Evolutionary conservation across 2,329 filamentous ascomycete genomes (phyloP).

Genomic region (Colletotrichum spaethianum): DNA sequence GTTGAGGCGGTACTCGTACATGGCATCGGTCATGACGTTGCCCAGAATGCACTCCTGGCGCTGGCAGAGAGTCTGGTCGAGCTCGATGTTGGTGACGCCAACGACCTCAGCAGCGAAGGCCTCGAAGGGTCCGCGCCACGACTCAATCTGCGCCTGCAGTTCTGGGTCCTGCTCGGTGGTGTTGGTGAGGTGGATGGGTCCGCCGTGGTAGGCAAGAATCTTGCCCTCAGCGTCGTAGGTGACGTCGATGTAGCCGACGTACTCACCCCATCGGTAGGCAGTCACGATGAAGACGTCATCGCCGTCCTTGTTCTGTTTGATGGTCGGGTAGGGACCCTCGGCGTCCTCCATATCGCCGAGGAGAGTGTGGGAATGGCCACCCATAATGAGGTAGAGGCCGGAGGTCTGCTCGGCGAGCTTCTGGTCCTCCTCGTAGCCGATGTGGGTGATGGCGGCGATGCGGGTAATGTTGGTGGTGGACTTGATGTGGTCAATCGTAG

Average conservation of each 20-base stretch:
- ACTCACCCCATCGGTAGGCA: slow-evolving; percentile 78
- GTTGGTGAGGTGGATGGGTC: slow-evolving; percentile 75
- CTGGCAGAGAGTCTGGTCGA: slow-evolving; percentile 73
- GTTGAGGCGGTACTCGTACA: slow-evolving; percentile 72
- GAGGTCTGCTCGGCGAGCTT: slow-evolving; percentile 71
- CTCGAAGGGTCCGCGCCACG: slow-evolving; percentile 74
- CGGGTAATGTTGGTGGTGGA: slow-evolving; percentile 73
- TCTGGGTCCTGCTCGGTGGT: slow-evolving; percentile 68
- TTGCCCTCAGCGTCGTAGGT: slow-evolving; percentile 73
- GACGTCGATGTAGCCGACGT: slow-evolving; percentile 77
- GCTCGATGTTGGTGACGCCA: slow-evolving; percentile 66
- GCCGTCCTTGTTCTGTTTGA: slow-evolving; percentile 71
- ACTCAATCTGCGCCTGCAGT: slow-evolving; percentile 70
- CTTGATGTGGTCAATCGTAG: slow-evolving; percentile 73
- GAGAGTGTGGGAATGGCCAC: slow-evolving; percentile 72
- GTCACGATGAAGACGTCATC: slow-evolving; percentile 79
- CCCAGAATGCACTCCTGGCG: slow-evolving; percentile 70
- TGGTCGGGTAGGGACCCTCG: slow-evolving; percentile 74
- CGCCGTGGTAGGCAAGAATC: slow-evolving; percentile 74
- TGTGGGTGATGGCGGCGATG: slow-evolving; percentile 77
- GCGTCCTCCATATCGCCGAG: slow-evolving; percentile 72
- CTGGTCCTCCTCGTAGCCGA: slow-evolving; percentile 76
- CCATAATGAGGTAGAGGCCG: slow-evolving; percentile 78
- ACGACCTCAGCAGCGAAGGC: slow-evolving; percentile 71
- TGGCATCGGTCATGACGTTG: slow-evolving; percentile 70